Evolutionary conservation across 192 early-diverging fungal genomes (phyloP).

Genomic region (Linnemannia exigua): DNA sequence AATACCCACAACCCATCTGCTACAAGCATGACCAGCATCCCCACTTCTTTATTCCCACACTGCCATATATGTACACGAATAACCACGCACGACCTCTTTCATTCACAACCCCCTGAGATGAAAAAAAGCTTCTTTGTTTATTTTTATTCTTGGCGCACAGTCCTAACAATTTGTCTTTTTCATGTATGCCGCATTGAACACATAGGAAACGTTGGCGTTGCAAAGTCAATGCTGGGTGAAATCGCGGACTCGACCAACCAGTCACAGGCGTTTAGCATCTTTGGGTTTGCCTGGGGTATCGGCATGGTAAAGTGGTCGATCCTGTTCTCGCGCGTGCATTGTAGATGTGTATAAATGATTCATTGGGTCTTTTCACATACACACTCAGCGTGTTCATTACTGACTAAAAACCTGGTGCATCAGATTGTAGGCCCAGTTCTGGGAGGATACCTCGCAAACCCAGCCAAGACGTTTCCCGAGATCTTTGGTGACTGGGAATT

Average conservation of each 20-base stretch:
- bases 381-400: neutral
- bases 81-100: neutral
- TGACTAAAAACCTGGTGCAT: neutral
- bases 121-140: neutral
- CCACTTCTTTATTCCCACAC: neutral
- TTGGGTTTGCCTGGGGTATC: slow-evolving; percentile 79
- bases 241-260: slow-evolving; percentile 88
- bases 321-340: neutral
- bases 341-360: no score
- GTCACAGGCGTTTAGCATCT: slow-evolving; percentile 79
- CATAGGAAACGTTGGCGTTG: slow-evolving; percentile 79
- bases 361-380: neutral
- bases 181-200: neutral
- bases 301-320: slow-evolving; percentile 31
- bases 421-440: slow-evolving; percentile 73
- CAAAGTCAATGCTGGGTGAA: slow-evolving; percentile 88
- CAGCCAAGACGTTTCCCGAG: slow-evolving; percentile 74
- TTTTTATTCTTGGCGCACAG: neutral
- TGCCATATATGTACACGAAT: neutral
- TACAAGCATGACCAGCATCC: neutral
- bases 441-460: slow-evolving; percentile 88
- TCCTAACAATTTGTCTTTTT: neutral
- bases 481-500: slow-evolving; percentile 71
- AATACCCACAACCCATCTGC: no score
- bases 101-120: neutral